Evolutionary conservation across 1,284 basidiomycete species (phyloP).

Genomic region (Ganoderma lucidum): DNA sequence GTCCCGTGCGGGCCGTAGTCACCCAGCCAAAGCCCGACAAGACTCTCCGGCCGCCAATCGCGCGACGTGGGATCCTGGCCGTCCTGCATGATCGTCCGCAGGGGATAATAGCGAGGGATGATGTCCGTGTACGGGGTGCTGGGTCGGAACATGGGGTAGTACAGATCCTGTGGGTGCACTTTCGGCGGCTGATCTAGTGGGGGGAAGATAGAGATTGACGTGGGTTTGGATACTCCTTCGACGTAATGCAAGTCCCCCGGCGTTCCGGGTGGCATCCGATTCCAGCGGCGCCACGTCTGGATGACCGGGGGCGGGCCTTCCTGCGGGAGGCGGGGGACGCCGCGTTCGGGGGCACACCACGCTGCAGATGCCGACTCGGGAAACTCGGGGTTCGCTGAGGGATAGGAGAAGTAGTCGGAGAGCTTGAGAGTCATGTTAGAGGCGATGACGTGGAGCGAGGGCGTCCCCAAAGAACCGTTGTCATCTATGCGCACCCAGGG

Average conservation of each 20-base stretch:
- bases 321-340: slow-evolving; percentile 25
- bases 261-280: slow-evolving; percentile 1
- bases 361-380: slow-evolving; percentile 11
- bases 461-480: slow-evolving; percentile 15
- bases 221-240: slow-evolving; percentile 17
- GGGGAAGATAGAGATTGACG: slow-evolving; percentile 24
- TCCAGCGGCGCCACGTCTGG: not conserved
- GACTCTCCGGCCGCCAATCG: slow-evolving; percentile 32
- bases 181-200: slow-evolving; percentile 13
- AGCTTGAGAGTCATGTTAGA: slow-evolving; percentile 19
- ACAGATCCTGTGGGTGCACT: slow-evolving; percentile 20
- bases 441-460: slow-evolving; percentile 27
- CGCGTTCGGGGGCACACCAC: slow-evolving; percentile 31
- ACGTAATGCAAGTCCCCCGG: slow-evolving; percentile 13
- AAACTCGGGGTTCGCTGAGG: slow-evolving; percentile 27
- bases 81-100: slow-evolving; percentile 22
- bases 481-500: slow-evolving; percentile 24
- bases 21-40: slow-evolving; percentile 41
- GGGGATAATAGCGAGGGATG: slow-evolving; percentile 37
- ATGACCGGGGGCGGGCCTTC: slow-evolving; percentile 23
- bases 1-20: slow-evolving; percentile 38
- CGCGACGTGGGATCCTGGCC: slow-evolving; percentile 26
- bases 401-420: not conserved
- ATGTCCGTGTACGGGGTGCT: slow-evolving; percentile 12
- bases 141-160: slow-evolving; percentile 19